A percentile compares a stretch with the other conserved stretches of the same genome.
These are phyloP conservation scores for Dinochytrium kinnereticum DNA, from an alignment of 371 early-diverging fungal species.

Conservation along the genomic window DNA sequence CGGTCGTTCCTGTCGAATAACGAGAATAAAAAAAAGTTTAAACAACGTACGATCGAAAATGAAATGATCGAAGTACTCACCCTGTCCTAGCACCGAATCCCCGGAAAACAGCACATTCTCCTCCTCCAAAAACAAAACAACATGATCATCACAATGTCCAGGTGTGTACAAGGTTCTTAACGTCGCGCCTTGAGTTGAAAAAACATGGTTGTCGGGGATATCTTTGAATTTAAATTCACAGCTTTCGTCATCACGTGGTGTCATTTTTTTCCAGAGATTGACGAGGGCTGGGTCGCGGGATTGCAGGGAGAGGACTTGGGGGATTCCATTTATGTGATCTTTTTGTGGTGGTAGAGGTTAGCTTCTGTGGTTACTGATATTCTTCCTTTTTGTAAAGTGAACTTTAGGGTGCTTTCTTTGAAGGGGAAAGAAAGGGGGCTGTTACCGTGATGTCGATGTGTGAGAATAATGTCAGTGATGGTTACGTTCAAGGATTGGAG, in stretches of 20 bases:
- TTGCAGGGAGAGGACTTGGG: slow-evolving; percentile 37
- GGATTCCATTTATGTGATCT: slow-evolving; percentile 82
- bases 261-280: slow-evolving; percentile 33
- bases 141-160: slow-evolving; percentile 85
- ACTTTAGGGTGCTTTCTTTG: neutral
- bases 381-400: too few relatives aligned
- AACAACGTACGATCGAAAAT: too few relatives aligned
- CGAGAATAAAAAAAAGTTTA: too few relatives aligned
- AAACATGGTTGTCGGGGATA: slow-evolving; percentile 60
- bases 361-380: too few relatives aligned
- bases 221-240: slow-evolving; percentile 27
- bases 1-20: slow-evolving; percentile 47
- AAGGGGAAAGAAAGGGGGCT: neutral
- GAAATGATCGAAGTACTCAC: slow-evolving; percentile 63
- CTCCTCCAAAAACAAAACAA: slow-evolving; percentile 72
- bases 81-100: slow-evolving; percentile 86
- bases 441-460: slow-evolving; percentile 72
- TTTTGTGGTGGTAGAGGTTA: too few relatives aligned
- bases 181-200: slow-evolving; percentile 64
- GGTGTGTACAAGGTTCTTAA: slow-evolving; percentile 76
- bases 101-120: slow-evolving; percentile 79
- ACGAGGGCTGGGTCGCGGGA: slow-evolving; percentile 6
- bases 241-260: slow-evolving; percentile 17
- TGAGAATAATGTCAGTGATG: slow-evolving; percentile 79
- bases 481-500: slow-evolving; percentile 50